phyloP scores from a whole-genome alignment of 176 grass and related monocot species.

The Carex scoparia region DNA sequence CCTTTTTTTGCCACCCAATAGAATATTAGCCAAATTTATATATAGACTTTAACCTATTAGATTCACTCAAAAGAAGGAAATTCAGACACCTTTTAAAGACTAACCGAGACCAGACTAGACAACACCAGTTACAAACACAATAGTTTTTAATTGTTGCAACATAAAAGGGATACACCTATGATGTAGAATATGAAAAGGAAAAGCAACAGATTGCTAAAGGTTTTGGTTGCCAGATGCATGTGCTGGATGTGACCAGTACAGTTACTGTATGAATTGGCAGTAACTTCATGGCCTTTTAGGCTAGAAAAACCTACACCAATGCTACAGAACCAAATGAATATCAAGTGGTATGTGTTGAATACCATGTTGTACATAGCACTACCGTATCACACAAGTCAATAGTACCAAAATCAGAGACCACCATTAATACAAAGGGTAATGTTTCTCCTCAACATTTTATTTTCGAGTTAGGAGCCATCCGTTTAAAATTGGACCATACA shows the following conservation, averaged over 20 bases:
- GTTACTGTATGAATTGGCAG: neutral
- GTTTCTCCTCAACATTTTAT: neutral
- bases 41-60: neutral
- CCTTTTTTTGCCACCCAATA: neutral
- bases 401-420: neutral
- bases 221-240: neutral
- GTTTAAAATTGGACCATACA: neutral
- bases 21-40: neutral
- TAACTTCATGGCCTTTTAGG: neutral
- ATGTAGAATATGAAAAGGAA: neutral
- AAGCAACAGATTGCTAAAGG: neutral
- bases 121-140: neutral
- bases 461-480: neutral
- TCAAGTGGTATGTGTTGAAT: neutral
- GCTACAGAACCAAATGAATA: neutral
- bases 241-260: neutral
- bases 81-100: neutral
- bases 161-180: neutral
- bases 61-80: neutral
- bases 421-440: neutral
- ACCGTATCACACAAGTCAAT: neutral
- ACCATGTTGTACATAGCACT: neutral
- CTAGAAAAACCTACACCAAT: neutral
- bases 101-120: neutral
- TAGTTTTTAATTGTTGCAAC: neutral